A percentile compares a stretch with the other conserved stretches of the same genome.
Conservation (phyloP, 2,329 filamentous ascomycete genomes). For the Penicillium verrucosum region DNA sequence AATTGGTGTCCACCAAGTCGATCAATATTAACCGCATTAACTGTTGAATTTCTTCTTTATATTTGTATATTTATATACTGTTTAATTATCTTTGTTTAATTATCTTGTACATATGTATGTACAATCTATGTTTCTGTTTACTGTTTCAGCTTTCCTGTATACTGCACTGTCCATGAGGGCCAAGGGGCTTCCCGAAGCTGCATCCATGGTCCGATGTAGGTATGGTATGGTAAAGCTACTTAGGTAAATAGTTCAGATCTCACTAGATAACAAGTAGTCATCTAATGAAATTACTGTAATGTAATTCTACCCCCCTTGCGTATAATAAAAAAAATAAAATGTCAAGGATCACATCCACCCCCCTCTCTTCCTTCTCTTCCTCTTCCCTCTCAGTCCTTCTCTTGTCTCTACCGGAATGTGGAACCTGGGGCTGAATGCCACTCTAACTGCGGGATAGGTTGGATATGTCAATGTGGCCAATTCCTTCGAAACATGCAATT, state of each 20-base stretch:
- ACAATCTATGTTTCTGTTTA: neutral
- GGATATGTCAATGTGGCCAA: neutral
- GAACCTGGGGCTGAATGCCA: constrained; percentile 24
- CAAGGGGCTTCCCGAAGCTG: constrained; percentile 2
- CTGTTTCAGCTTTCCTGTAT: neutral
- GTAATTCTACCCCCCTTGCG: neutral
- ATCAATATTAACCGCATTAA: constrained; percentile 7
- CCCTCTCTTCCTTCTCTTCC: constrained; percentile 1
- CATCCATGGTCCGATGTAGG: neutral
- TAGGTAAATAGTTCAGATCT: neutral
- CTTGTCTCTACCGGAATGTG: constrained; percentile 15
- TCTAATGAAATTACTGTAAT: neutral
- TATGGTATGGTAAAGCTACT: constrained; percentile 2
- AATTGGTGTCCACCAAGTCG: constrained; percentile 16
- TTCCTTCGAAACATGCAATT: neutral
- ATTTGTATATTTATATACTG: too few relatives aligned
- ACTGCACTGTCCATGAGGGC: neutral
- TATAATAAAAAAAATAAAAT: neutral
- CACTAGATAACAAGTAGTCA: neutral
- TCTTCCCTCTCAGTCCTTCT: neutral
- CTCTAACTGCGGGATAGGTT: constrained; percentile 5
- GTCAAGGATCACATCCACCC: neutral
- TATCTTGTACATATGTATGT: neutral
- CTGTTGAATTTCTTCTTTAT: neutral
- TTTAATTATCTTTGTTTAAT: neutral